Percentiles rank a stretch among this genome's conserved stretches.
Evolutionary conservation across 2,329 filamentous ascomycete species (phyloP).

Genomic region (Aspergillus felis): DNA sequence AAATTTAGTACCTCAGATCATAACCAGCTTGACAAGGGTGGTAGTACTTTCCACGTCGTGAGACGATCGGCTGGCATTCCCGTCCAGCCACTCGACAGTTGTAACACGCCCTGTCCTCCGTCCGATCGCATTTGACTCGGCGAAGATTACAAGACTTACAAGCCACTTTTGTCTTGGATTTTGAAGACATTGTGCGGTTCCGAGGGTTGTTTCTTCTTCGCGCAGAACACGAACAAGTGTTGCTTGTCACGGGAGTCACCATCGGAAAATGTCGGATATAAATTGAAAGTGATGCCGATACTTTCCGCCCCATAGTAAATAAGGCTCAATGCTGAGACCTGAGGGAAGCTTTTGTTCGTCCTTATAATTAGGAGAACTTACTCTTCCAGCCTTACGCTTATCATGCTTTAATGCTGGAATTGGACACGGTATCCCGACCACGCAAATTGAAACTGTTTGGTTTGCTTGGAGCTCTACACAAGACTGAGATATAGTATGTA

Average conservation of each 20-base stretch:
- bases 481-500: too few relatives aligned
- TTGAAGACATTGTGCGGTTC: background rate
- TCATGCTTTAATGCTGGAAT: background rate
- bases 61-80: constrained; percentile 9
- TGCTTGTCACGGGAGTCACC: too few relatives aligned
- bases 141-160: constrained; percentile 6
- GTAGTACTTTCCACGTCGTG: constrained; percentile 8
- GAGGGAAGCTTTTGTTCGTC: too few relatives aligned
- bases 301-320: too few relatives aligned
- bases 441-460: background rate
- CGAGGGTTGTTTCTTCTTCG: background rate
- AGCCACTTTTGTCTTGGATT: constrained; percentile 2
- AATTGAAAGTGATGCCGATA: too few relatives aligned
- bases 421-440: too few relatives aligned
- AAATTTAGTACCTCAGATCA: background rate
- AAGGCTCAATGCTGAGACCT: too few relatives aligned
- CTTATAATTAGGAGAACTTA: too few relatives aligned
- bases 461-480: background rate
- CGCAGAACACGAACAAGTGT: background rate
- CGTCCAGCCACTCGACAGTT: constrained; percentile 3
- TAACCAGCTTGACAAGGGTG: background rate
- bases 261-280: too few relatives aligned
- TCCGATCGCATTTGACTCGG: constrained; percentile 7
- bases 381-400: background rate
- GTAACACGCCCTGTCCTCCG: constrained; percentile 2